A percentile compares a stretch with the other conserved stretches of the same genome.
Conservation (phyloP, 2,329 filamentous ascomycete genomes). For the Paecilomyces fulvus region DNA sequence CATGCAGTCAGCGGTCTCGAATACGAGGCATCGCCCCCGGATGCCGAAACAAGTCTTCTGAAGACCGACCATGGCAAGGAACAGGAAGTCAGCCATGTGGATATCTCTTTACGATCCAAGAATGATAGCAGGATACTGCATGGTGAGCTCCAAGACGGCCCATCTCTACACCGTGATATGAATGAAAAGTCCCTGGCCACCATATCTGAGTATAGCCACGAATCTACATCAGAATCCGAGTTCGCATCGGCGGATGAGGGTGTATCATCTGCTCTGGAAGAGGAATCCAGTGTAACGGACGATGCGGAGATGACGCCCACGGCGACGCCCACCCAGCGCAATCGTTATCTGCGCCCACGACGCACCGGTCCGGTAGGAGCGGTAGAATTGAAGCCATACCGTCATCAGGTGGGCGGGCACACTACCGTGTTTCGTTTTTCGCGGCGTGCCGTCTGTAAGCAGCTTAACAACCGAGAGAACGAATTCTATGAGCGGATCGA, state of each 20-base stretch:
- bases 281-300: constrained; percentile 48
- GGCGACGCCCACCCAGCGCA: constrained; percentile 31
- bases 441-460: constrained; percentile 89
- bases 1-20: not conserved
- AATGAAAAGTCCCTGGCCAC: constrained; percentile 27
- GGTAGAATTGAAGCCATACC: constrained; percentile 93
- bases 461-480: constrained; percentile 95
- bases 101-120: constrained; percentile 54
- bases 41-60: not conserved
- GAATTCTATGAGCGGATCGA: constrained; percentile 98
- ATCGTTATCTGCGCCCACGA: constrained; percentile 17
- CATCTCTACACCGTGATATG: constrained; percentile 29
- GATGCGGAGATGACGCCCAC: constrained; percentile 44
- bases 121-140: constrained; percentile 54
- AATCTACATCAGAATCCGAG: constrained; percentile 40
- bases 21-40: not conserved
- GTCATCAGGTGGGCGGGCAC: constrained; percentile 94
- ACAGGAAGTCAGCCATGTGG: constrained; percentile 44
- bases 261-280: constrained; percentile 34
- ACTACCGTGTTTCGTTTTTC: constrained; percentile 96
- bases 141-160: constrained; percentile 45
- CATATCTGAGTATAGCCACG: constrained; percentile 28
- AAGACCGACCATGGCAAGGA: constrained; percentile 7
- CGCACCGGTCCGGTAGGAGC: constrained; percentile 61
- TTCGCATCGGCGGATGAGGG: constrained; percentile 35